phyloP scores from a whole-genome alignment of 1,284 basidiomycete species.

The Cryptococcus deneoformans region DNA sequence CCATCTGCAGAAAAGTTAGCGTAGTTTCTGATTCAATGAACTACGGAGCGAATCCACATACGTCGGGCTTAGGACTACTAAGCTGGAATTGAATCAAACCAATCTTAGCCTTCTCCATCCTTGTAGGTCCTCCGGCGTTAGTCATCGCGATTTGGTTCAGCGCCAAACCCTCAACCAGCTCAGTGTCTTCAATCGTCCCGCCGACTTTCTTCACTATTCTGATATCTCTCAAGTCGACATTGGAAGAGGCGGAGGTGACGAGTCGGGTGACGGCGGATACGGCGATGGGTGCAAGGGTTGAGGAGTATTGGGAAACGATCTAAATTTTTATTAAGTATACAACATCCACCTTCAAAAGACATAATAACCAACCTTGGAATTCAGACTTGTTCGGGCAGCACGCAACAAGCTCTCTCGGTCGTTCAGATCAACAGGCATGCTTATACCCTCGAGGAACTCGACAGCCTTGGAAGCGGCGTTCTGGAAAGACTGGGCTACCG shows the following conservation, averaged over 20 bases:
- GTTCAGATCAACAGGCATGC: conserved; percentile 85
- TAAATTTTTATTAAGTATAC: conserved; percentile 38
- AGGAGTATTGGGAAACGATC: conserved; percentile 99
- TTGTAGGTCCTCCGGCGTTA: conserved; percentile 86
- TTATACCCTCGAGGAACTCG: conserved; percentile 90
- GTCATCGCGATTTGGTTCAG: conserved; percentile 93
- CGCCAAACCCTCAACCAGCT: conserved; percentile 93
- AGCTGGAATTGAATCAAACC: conserved; percentile 99
- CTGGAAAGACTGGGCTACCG: conserved; percentile 95
- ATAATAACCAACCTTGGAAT: conserved; percentile 72
- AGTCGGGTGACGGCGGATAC: conserved; percentile 93
- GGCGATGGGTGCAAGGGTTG: conserved; percentile 94
- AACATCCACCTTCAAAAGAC: not conserved
- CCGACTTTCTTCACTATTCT: conserved; percentile 98
- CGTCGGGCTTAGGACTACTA: conserved; percentile 95
- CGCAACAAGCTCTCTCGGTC: conserved; percentile 84
- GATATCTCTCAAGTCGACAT: conserved; percentile 95
- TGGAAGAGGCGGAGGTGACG: conserved; percentile 78
- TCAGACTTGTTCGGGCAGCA: conserved; percentile 92
- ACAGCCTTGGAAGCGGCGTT: conserved; percentile 90
- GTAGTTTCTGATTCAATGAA: not conserved
- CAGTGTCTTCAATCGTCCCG: conserved; percentile 98
- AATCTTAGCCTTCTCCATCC: conserved; percentile 99
- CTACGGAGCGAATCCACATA: conserved; percentile 51
- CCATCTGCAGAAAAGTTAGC: conserved; percentile 66